Evolutionary conservation across 2,329 filamentous ascomycete genomes (phyloP).

Genomic region (Cytospora piceae): DNA sequence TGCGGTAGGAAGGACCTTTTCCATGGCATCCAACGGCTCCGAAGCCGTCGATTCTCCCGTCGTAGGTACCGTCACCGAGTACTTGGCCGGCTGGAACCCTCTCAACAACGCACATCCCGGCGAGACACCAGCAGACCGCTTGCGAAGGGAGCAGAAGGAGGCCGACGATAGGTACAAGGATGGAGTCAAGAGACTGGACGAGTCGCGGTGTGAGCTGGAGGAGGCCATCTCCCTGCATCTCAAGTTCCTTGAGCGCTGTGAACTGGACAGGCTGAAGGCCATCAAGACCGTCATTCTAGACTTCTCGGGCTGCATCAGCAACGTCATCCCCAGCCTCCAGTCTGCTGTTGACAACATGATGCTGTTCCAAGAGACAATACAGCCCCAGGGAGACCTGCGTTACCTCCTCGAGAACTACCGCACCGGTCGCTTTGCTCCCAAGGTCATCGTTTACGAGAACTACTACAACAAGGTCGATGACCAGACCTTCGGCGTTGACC

Average conservation of each 20-base stretch:
- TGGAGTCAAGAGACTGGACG: slow-evolving; percentile 82
- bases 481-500: slow-evolving; percentile 95
- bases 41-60: slow-evolving; percentile 73
- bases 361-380: slow-evolving; percentile 98
- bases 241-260: slow-evolving; percentile 95
- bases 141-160: slow-evolving; percentile 87
- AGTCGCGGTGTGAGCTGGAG: slow-evolving; percentile 90
- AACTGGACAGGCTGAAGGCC: slow-evolving; percentile 92
- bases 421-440: slow-evolving; percentile 89
- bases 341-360: slow-evolving; percentile 98
- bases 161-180: slow-evolving; percentile 93
- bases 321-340: slow-evolving; percentile 94
- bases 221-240: slow-evolving; percentile 92
- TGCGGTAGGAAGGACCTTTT: slow-evolving; percentile 72
- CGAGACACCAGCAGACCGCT: slow-evolving; percentile 83
- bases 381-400: slow-evolving; percentile 84
- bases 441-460: slow-evolving; percentile 93
- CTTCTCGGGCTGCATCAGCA: slow-evolving; percentile 96
- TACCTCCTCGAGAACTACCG: slow-evolving; percentile 97
- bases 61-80: slow-evolving; percentile 83
- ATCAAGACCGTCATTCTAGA: slow-evolving; percentile 98
- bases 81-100: slow-evolving; percentile 89
- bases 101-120: slow-evolving; percentile 90
- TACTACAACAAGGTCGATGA: slow-evolving; percentile 99
- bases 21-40: slow-evolving; percentile 63